These are phyloP conservation scores for slime mould (Dictyostelium discoideum) DNA, from an alignment of 78 protist species.

Conservation along the genomic window DNA sequence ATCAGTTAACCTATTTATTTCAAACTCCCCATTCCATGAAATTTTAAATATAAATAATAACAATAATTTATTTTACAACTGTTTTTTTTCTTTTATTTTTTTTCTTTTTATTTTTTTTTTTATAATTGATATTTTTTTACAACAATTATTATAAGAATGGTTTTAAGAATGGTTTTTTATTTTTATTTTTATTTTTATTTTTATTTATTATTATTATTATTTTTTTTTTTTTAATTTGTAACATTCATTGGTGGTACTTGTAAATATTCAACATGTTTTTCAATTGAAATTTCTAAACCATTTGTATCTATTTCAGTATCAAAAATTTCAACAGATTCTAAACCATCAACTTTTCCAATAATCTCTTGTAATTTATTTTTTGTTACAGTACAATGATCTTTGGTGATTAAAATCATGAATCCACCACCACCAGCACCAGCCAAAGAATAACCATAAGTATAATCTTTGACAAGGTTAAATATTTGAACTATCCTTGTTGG, in stretches of 20 bases:
- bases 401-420: constrained; percentile 72
- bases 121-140: too few species aligned
- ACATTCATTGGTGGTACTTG: constrained; percentile 4
- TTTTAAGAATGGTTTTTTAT: too few species aligned
- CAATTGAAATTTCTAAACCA: not conserved
- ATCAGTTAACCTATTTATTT: not conserved
- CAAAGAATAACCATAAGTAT: constrained; percentile 68
- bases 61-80: not conserved
- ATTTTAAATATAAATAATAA: not conserved
- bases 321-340: not conserved
- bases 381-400: constrained; percentile 4
- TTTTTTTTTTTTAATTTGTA: not conserved
- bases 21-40: not conserved
- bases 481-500: constrained; percentile 53
- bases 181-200: too few species aligned
- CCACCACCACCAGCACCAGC: constrained; percentile 93
- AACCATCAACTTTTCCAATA: not conserved
- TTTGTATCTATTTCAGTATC: not conserved
- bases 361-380: not conserved
- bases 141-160: too few species aligned
- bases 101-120: too few species aligned
- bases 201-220: too few species aligned
- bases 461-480: not conserved
- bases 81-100: not conserved
- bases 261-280: not conserved